These are phyloP conservation scores for Cutaneotrichosporon sp. DNA, from an alignment of 1,284 basidiomycete species.

Conservation along the genomic window DNA sequence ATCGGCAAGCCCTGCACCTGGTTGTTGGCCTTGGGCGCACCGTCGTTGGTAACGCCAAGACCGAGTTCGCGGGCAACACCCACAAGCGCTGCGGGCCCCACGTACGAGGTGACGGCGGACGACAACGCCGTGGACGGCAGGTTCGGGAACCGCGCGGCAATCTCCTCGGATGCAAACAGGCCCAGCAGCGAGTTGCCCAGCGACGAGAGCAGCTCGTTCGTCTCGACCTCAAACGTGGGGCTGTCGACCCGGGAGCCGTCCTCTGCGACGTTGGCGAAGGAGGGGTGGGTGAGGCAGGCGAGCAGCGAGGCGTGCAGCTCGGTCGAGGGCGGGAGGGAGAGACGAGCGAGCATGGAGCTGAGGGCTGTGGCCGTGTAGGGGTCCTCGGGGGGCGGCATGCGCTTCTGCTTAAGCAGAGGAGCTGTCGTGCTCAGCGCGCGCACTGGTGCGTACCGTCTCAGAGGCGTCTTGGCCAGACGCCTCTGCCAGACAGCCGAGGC, in stretches of 20 bases:
- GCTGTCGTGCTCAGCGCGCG: constrained; percentile 8
- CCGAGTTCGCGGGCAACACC: constrained; percentile 75
- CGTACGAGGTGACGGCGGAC: constrained; percentile 82
- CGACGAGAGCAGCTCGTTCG: constrained; percentile 75
- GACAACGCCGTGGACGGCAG: constrained; percentile 86
- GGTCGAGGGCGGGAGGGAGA: constrained; percentile 32
- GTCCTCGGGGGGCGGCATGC: constrained; percentile 3
- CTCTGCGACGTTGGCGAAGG: constrained; percentile 53
- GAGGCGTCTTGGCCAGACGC: constrained; percentile 24
- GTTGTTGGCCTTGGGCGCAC: constrained; percentile 19
- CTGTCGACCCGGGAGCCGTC: neutral
- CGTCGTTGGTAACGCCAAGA: constrained; percentile 27
- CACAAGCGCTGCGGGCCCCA: constrained; percentile 76
- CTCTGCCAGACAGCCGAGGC: constrained; percentile 24
- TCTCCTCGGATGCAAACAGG: constrained; percentile 79
- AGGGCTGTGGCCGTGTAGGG: constrained; percentile 30
- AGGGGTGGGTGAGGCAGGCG: constrained; percentile 63
- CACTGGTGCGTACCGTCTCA: constrained; percentile 2
- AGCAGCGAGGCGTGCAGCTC: constrained; percentile 31
- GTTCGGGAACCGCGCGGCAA: constrained; percentile 79
- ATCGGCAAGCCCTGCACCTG: constrained; percentile 26
- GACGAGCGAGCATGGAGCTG: constrained; percentile 38
- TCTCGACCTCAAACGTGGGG: constrained; percentile 24
- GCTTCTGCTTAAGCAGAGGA: constrained; percentile 6
- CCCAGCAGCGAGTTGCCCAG: constrained; percentile 89